Conservation (phyloP, 257 asterid species). For the Leptodermis oblonga region DNA sequence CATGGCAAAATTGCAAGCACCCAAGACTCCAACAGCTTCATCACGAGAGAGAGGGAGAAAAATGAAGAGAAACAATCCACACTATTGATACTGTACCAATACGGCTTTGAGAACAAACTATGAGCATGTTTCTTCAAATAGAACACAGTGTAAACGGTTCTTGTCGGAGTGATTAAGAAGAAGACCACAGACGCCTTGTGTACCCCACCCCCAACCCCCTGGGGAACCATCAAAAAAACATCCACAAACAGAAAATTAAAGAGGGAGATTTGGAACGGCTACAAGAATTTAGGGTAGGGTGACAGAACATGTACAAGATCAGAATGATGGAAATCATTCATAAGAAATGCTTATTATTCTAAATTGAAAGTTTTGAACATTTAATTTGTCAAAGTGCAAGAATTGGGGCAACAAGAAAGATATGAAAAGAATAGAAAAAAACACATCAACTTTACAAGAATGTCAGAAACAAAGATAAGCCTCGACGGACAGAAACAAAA, state of each 20-base stretch:
- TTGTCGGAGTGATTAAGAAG: not conserved
- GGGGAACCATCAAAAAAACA: not conserved
- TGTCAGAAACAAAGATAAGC: not conserved
- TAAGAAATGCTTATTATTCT: not conserved
- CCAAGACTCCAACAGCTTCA: not conserved
- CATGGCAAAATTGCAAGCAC: not conserved
- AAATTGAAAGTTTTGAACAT: not conserved
- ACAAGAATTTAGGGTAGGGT: no score
- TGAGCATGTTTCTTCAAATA: not conserved
- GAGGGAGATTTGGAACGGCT: not conserved
- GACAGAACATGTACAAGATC: not conserved
- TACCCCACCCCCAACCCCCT: not conserved
- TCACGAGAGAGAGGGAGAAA: not conserved
- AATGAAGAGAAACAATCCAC: not conserved
- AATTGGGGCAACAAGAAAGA: slow-evolving; percentile 4
- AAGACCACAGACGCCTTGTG: no score
- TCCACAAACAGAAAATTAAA: no score
- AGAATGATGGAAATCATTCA: not conserved
- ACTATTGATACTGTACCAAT: not conserved
- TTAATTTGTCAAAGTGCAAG: not conserved
- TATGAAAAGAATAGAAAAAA: not conserved
- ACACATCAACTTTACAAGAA: not conserved
- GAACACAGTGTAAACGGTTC: not conserved
- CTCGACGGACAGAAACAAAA: not conserved
- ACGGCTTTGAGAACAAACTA: not conserved